These are phyloP conservation scores for Magnaporthiopsis incrustans DNA, from an alignment of 2,329 filamentous ascomycete species.

Conservation along the genomic window DNA sequence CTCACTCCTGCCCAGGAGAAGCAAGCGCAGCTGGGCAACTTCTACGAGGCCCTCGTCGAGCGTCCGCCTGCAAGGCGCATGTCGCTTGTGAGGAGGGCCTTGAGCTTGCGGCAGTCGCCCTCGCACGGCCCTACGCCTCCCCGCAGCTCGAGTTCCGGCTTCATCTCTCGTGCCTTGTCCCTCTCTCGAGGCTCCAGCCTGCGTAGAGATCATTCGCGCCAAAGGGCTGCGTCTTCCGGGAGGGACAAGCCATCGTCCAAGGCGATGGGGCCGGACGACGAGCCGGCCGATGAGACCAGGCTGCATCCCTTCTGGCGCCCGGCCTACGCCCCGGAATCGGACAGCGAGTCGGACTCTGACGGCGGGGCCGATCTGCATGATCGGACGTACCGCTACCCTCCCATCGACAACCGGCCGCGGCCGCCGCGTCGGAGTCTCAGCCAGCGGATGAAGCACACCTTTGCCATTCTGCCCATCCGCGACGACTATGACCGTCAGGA, in stretches of 20 bases:
- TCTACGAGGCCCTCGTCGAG: slow-evolving; percentile 38
- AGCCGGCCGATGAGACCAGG: slow-evolving; percentile 43
- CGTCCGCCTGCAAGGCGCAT: slow-evolving; percentile 28
- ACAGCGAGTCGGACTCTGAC: slow-evolving; percentile 23
- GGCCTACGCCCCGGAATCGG: slow-evolving; percentile 27
- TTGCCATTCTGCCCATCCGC: slow-evolving; percentile 50
- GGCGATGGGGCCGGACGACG: slow-evolving; percentile 30
- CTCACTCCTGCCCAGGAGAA: slow-evolving; percentile 47
- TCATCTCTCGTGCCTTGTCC: slow-evolving; percentile 44
- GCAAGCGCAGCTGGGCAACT: slow-evolving; percentile 44
- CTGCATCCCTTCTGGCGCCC: slow-evolving; percentile 57
- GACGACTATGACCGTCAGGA: slow-evolving; percentile 21
- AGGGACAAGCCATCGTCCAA: slow-evolving; percentile 18
- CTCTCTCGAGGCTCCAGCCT: slow-evolving; percentile 25
- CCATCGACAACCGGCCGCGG: slow-evolving; percentile 36
- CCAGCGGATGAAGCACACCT: slow-evolving; percentile 47
- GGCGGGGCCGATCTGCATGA: slow-evolving; percentile 26
- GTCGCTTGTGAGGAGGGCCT: slow-evolving; percentile 42
- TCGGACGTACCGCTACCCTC: slow-evolving; percentile 37
- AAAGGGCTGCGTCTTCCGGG: slow-evolving; percentile 11
- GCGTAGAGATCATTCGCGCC: slow-evolving; percentile 22
- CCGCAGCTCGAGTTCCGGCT: slow-evolving; percentile 22
- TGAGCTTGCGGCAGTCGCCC: slow-evolving; percentile 41
- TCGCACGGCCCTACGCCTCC: slow-evolving; percentile 33
- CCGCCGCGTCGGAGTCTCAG: slow-evolving; percentile 41